These are phyloP conservation scores for Vitis amurensis DNA, from an alignment of 164 flowering plant species.

Conservation along the genomic window DNA sequence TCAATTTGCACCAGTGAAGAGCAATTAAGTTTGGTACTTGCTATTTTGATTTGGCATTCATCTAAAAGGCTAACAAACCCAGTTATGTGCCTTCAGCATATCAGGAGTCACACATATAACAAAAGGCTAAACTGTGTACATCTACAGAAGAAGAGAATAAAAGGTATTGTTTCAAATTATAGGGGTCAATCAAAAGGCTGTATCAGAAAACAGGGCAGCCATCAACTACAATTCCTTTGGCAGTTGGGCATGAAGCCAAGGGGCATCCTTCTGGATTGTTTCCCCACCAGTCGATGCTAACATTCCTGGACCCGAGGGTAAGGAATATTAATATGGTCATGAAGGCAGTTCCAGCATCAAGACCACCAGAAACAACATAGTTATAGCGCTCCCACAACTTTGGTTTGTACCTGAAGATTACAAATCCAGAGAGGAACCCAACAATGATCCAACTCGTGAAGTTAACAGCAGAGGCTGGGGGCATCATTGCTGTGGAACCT, in stretches of 20 bases:
- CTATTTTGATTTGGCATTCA: too few species aligned
- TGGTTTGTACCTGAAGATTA: slow-evolving; percentile 22
- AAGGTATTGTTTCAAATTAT: too few species aligned
- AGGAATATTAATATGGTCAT: slow-evolving; percentile 30
- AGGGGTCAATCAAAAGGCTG: too few species aligned
- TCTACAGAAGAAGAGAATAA: too few species aligned
- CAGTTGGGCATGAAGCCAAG: slow-evolving; percentile 36
- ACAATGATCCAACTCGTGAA: slow-evolving; percentile 33
- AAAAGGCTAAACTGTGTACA: too few species aligned
- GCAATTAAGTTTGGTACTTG: too few species aligned
- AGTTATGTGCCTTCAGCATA: too few species aligned
- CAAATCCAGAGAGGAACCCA: slow-evolving; percentile 29
- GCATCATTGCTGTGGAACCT: slow-evolving; percentile 38
- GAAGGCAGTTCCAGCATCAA: slow-evolving; percentile 48
- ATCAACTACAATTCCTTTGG: slow-evolving; percentile 22
- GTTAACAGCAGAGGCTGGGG: slow-evolving; percentile 36
- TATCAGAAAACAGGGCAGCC: slow-evolving; percentile 29
- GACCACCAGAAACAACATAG: slow-evolving; percentile 38
- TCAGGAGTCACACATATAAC: too few species aligned
- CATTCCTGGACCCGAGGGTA: slow-evolving; percentile 8
- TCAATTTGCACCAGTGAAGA: too few species aligned
- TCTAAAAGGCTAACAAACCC: too few species aligned
- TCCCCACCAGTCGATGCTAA: slow-evolving; percentile 35
- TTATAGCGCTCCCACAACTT: slow-evolving; percentile 34
- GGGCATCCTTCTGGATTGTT: slow-evolving; percentile 34